Evolutionary conservation across 768 basidiomycete genomes (phyloP).

Genomic region (Leccinum rimulosum): DNA sequence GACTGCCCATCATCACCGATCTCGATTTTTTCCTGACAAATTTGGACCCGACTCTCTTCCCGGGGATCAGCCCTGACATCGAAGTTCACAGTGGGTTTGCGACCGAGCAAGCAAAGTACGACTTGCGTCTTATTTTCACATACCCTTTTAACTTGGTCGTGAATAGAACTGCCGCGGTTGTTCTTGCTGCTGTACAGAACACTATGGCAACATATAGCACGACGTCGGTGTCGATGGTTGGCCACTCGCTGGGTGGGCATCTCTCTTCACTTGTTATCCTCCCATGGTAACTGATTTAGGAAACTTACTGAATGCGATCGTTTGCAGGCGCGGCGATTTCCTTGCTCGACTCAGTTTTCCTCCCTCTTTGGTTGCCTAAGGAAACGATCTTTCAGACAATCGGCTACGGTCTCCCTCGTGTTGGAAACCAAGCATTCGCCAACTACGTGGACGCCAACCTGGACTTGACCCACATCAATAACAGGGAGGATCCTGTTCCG

Average conservation of each 20-base stretch:
- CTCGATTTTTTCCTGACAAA: constrained; percentile 33
- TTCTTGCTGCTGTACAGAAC: constrained; percentile 45
- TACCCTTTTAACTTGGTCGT: neutral
- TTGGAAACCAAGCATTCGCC: neutral
- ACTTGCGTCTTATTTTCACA: neutral
- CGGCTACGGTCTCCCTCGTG: constrained; percentile 24
- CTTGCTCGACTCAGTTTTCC: constrained; percentile 10
- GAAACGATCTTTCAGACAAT: neutral
- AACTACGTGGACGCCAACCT: constrained; percentile 33
- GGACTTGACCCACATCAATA: constrained; percentile 53
- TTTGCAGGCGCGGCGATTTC: constrained; percentile 35
- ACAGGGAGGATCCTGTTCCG: constrained; percentile 42
- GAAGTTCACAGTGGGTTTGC: constrained; percentile 48
- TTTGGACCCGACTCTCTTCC: constrained; percentile 45
- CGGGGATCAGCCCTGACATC: constrained; percentile 42
- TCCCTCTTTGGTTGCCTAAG: neutral
- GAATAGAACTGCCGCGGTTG: constrained; percentile 36
- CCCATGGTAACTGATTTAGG: neutral
- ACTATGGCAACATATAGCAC: constrained; percentile 36
- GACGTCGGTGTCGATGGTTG: constrained; percentile 42
- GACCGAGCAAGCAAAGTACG: constrained; percentile 43
- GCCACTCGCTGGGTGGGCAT: constrained; percentile 40
- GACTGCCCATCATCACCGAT: constrained; percentile 42
- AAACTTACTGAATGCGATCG: neutral
- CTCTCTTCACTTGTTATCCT: no score